These are phyloP conservation scores for Fusarium azukiicola DNA, from an alignment of 2,329 filamentous ascomycete genomes.

Conservation along the genomic window DNA sequence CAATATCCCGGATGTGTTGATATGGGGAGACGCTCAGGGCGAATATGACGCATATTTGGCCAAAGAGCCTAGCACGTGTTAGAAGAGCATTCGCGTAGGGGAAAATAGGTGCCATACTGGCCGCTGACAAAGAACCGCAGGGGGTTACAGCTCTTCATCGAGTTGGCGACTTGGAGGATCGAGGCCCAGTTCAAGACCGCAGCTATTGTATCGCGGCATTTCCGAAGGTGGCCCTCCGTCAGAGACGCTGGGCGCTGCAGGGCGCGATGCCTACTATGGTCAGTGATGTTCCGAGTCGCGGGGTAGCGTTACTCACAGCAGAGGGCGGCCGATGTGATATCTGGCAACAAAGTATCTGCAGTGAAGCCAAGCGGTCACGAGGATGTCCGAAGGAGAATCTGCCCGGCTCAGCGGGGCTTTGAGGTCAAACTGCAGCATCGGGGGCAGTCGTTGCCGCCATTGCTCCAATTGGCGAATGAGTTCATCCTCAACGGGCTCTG, in stretches of 20 bases:
- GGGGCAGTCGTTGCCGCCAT: slow-evolving; percentile 29
- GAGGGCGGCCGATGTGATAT: slow-evolving; percentile 43
- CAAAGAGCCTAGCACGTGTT: slow-evolving; percentile 23
- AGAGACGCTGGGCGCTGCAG: slow-evolving; percentile 34
- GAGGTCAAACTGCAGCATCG: slow-evolving; percentile 42
- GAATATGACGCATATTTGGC: slow-evolving; percentile 41
- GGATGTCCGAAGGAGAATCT: slow-evolving; percentile 34
- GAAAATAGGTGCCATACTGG: slow-evolving; percentile 22
- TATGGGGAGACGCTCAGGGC: slow-evolving; percentile 43
- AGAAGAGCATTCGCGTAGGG: neutral
- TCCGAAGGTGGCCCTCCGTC: slow-evolving; percentile 39
- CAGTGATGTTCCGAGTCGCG: rapidly evolving
- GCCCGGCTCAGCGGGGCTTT: slow-evolving; percentile 30
- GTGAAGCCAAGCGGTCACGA: slow-evolving; percentile 40
- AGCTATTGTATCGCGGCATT: slow-evolving; percentile 38
- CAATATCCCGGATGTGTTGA: slow-evolving; percentile 34
- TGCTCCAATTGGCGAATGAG: slow-evolving; percentile 43
- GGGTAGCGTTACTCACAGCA: neutral
- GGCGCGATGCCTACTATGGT: slow-evolving; percentile 29
- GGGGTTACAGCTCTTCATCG: slow-evolving; percentile 44
- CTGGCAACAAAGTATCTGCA: slow-evolving; percentile 43
- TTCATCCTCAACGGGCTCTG: slow-evolving; percentile 44
- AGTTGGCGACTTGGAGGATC: slow-evolving; percentile 32
- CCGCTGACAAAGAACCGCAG: slow-evolving; percentile 43
- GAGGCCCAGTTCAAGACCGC: slow-evolving; percentile 36